phyloP scores from a whole-genome alignment of 225 moss, liverwort and hornwort genomes.

The Pleurozium schreberi region DNA sequence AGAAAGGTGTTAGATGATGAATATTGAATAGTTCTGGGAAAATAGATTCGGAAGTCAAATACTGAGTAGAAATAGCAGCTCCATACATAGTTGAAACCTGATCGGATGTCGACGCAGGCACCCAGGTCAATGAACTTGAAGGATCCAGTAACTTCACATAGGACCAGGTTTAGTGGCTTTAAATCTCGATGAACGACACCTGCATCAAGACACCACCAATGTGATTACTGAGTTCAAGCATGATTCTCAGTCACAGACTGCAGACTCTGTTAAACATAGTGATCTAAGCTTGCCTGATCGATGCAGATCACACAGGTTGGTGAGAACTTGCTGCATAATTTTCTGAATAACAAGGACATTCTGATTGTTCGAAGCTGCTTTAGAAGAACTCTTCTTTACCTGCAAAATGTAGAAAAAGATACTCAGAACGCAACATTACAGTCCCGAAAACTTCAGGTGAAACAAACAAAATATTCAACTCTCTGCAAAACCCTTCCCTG shows the following conservation, averaged over 20 bases:
- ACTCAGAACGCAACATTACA: neutral
- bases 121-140: slow-evolving; percentile 95
- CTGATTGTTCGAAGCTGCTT: slow-evolving; percentile 11
- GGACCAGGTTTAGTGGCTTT: slow-evolving; percentile 75
- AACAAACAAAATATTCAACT: neutral
- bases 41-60: neutral
- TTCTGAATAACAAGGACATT: slow-evolving; percentile 37
- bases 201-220: slow-evolving; percentile 12
- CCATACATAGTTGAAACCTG: slow-evolving; percentile 84
- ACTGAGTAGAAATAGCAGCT: neutral
- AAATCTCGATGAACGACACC: slow-evolving; percentile 94
- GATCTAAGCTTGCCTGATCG: slow-evolving; percentile 49
- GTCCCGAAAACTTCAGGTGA: neutral
- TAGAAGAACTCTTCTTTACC: slow-evolving; percentile 15
- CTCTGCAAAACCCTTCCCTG: neutral
- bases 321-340: slow-evolving; percentile 69
- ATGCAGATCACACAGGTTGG: slow-evolving; percentile 65
- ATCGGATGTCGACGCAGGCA: slow-evolving; percentile 89
- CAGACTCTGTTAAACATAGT: neutral
- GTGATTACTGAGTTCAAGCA: neutral
- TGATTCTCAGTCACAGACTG: neutral
- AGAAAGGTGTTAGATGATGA: neutral
- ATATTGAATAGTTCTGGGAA: neutral
- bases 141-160: slow-evolving; percentile 58
- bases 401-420: neutral